These are phyloP conservation scores for thale cress (Arabidopsis thaliana) DNA, from an alignment of 345 rosid genomes.

Conservation along the genomic window DNA sequence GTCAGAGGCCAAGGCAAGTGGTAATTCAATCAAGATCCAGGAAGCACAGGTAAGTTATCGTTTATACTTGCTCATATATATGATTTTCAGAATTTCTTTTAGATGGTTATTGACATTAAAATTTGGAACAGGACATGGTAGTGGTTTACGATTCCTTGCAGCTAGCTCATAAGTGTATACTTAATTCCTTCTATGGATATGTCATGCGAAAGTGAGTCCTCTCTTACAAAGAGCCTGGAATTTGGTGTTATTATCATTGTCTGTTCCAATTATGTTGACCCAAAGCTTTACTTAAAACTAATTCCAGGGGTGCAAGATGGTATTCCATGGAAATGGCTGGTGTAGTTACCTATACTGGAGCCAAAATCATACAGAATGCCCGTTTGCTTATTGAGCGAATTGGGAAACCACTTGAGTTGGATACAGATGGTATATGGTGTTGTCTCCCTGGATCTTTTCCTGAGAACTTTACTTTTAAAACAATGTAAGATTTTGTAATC, in stretches of 20 bases:
- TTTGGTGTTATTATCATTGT: conserved; percentile 30
- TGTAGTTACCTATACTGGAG: conserved; percentile 98
- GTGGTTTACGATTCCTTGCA: conserved; percentile 97
- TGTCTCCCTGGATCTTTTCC: conserved; percentile 95
- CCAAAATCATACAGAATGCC: conserved; percentile 98
- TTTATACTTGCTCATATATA: conserved; percentile 28
- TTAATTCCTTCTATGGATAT: conserved; percentile 98
- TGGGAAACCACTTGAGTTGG: conserved; percentile 98
- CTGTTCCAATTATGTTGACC: conserved; percentile 39
- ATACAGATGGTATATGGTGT: conserved; percentile 99
- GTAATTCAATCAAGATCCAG: conserved; percentile 92
- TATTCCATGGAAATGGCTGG: conserved; percentile 99
- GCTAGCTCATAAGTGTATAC: conserved; percentile 97
- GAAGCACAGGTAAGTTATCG: conserved; percentile 79
- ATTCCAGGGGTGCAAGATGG: conserved; percentile 97
- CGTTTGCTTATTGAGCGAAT: conserved; percentile 89
- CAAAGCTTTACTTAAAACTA: conserved; percentile 31
- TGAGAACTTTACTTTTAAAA: conserved; percentile 88
- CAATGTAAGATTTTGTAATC: conserved; percentile 64
- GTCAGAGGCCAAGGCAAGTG: conserved; percentile 94
- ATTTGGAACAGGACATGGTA: conserved; percentile 83
- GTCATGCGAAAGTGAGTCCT: conserved; percentile 97
- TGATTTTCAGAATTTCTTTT: conserved; percentile 6
- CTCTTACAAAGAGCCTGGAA: conserved; percentile 16
- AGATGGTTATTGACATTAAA: conserved; percentile 36